Evolutionary conservation across 352 stramenopile species (phyloP).

Genomic region (Thalassiosira exigua): DNA sequence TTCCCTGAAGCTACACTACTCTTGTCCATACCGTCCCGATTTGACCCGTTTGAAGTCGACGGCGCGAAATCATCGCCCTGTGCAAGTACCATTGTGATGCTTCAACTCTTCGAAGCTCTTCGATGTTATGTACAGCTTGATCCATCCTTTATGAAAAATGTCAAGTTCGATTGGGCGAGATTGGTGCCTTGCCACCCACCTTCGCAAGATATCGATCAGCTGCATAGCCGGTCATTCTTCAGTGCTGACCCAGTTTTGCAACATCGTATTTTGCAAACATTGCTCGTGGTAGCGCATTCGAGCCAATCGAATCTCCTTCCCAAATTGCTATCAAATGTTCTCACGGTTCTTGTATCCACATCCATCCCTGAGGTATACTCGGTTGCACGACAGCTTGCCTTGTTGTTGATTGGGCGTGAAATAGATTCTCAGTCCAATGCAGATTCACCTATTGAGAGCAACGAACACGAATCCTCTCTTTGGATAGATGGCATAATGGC

Average conservation of each 20-base stretch:
- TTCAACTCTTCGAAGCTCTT: slow-evolving; percentile 57
- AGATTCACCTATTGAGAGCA: slow-evolving; percentile 11
- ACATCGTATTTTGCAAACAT: slow-evolving; percentile 36
- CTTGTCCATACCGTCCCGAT: slow-evolving; percentile 60
- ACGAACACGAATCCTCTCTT: slow-evolving; percentile 48
- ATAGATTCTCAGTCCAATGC: slow-evolving; percentile 19
- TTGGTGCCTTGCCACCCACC: slow-evolving; percentile 55
- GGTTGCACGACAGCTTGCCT: slow-evolving; percentile 35
- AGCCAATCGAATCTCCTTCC: slow-evolving; percentile 16
- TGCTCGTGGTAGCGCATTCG: slow-evolving; percentile 29
- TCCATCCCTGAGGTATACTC: slow-evolving; percentile 49
- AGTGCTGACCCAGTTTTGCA: slow-evolving; percentile 42
- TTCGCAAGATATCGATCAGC: slow-evolving; percentile 3
- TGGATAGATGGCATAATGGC: slow-evolving; percentile 52
- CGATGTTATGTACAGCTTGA: slow-evolving; percentile 46
- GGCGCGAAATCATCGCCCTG: slow-evolving; percentile 4
- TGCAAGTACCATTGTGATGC: slow-evolving; percentile 40
- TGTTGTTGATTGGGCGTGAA: slow-evolving; percentile 41
- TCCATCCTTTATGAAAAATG: slow-evolving; percentile 39
- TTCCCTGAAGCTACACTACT: slow-evolving; percentile 65
- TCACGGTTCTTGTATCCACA: slow-evolving; percentile 37
- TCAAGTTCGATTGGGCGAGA: slow-evolving; percentile 78
- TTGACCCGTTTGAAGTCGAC: slow-evolving; percentile 48
- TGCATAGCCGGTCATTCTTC: slow-evolving; percentile 25
- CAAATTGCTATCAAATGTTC: slow-evolving; percentile 46